Base-by-base conservation (phyloP, 306 rosid species). In the Citrullus amarus region DNA sequence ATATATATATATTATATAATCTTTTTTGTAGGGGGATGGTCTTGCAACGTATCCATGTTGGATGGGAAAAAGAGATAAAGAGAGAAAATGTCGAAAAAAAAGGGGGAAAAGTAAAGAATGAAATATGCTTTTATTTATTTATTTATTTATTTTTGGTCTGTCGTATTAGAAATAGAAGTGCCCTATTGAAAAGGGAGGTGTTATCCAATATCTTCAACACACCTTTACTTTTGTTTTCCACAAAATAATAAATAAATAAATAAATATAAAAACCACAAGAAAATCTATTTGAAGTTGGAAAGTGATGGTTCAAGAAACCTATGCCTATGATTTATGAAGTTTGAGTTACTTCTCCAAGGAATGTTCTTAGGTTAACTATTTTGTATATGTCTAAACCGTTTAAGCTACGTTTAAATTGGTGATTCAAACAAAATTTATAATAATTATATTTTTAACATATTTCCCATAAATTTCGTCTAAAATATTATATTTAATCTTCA, bases 111-210 rank as follows among this genome's bases (percentile, higher is more conserved):
- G 39, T 14, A 16, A 25, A 16, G 74, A 48, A 48, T 16, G 10
- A 18, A 8, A 41, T 20, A 7, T 12, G n/a, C 9, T 62, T 62
- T 10, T 41, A 18, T 69, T 20, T 25, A 25, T 25, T 25, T 25
- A 25, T 25, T 25, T 25, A 25, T 25, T 25, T 25, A 25, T 25
- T 25, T 25, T 34, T 17, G 72, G 50, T 17, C 8, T 46, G 76
- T 70, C 58, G 20, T 25, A 70, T 70, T 46, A 12, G 58, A 44
- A 25, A 8, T 46, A 12, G 76, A 44, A 70, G 39, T 48, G 76
- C 58, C 76, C 76, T 13, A 1, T 46, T 46, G 58, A 70, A 70
- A 25, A 70, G 58, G 76, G 76, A 70, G 39, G 76, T 44, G 76
- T 48, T 70, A 20, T 70, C 58, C 76, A 70, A 70, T 38, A 2